phyloP scores from a whole-genome alignment of 108 stramenopile species.

The Cyclostephanos invisitatus region DNA sequence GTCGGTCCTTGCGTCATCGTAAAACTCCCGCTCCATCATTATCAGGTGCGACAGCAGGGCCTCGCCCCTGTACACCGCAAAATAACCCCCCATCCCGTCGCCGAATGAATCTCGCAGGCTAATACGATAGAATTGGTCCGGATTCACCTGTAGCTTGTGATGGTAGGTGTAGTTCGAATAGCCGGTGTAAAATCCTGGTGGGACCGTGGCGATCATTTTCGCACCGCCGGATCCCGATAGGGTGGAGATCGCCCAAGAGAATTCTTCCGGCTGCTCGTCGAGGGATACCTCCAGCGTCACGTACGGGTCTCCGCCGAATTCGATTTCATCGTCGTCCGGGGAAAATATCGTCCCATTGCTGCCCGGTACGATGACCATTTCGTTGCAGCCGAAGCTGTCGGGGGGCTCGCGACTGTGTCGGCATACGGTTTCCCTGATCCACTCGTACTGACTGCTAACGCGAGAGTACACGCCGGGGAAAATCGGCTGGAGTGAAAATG shows the following conservation, averaged over 20 bases:
- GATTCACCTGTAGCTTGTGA: slow-evolving; percentile 26
- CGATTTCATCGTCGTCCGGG: slow-evolving; percentile 8
- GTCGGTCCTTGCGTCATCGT: slow-evolving; percentile 1
- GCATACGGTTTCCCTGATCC: slow-evolving; percentile 64
- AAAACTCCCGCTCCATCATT: slow-evolving; percentile 38
- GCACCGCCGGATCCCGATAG: not conserved
- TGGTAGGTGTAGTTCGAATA: slow-evolving; percentile 38
- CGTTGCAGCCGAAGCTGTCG: slow-evolving; percentile 30
- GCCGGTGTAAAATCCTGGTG: slow-evolving; percentile 27
- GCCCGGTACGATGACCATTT: slow-evolving; percentile 3
- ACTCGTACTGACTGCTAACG: slow-evolving; percentile 57
- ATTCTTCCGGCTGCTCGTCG: slow-evolving; percentile 33
- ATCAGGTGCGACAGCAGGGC: slow-evolving; percentile 23
- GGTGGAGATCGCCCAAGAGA: slow-evolving; percentile 32
- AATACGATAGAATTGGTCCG: slow-evolving; percentile 35
- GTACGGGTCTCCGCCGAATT: slow-evolving; percentile 3
- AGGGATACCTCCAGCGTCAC: slow-evolving; percentile 38
- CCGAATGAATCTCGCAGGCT: slow-evolving; percentile 33
- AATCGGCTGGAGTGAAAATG: slow-evolving; percentile 37
- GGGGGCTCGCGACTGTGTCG: slow-evolving; percentile 34
- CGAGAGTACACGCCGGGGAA: slow-evolving; percentile 68
- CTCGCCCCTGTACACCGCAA: slow-evolving; percentile 34
- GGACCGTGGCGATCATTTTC: slow-evolving; percentile 28
- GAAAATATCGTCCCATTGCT: not conserved
- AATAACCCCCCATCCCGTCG: slow-evolving; percentile 37